These are phyloP conservation scores for Tillandsia fasciculata DNA, from an alignment of 176 grass and related monocot genomes.

Conservation along the genomic window DNA sequence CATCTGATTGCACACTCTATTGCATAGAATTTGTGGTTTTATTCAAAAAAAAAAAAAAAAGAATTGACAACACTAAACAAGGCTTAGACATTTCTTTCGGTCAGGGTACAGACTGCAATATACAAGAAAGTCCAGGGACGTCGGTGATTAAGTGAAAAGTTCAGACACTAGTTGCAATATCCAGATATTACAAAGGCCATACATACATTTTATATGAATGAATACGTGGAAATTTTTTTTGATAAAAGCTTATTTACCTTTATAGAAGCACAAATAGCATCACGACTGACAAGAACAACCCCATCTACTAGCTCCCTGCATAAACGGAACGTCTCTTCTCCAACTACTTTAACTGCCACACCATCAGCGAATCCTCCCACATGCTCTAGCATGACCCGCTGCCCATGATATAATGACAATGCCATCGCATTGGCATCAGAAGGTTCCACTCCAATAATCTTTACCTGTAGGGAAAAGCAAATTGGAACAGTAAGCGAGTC, in stretches of 20 bases:
- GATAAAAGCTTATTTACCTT: conserved; percentile 40
- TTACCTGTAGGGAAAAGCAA: conserved; percentile 46
- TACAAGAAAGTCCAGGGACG: too few species aligned
- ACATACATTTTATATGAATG: not conserved
- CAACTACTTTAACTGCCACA: conserved; percentile 95
- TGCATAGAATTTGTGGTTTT: too few species aligned
- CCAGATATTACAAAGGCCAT: not conserved
- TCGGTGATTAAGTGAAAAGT: too few species aligned
- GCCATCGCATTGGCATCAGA: conserved; percentile 99
- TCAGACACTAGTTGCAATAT: too few species aligned
- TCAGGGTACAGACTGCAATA: too few species aligned
- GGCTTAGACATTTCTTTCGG: too few species aligned
- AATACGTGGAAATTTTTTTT: not conserved
- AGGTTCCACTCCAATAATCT: conserved; percentile 95
- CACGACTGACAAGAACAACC: conserved; percentile 80
- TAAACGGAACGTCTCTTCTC: conserved; percentile 80
- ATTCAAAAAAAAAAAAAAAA: too few species aligned
- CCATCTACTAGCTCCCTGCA: conserved; percentile 94
- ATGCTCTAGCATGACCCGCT: conserved; percentile 83
- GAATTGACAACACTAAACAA: too few species aligned
- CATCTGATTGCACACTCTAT: too few species aligned
- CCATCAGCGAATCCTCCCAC: conserved; percentile 97
- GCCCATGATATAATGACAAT: conserved; percentile 71
- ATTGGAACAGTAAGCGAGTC: too few species aligned
- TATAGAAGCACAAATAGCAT: conserved; percentile 99